A percentile compares a stretch with the other conserved stretches of the same genome.
Conservation (phyloP, 192 early-diverging fungal species). For the Linnemannia zychae region DNA sequence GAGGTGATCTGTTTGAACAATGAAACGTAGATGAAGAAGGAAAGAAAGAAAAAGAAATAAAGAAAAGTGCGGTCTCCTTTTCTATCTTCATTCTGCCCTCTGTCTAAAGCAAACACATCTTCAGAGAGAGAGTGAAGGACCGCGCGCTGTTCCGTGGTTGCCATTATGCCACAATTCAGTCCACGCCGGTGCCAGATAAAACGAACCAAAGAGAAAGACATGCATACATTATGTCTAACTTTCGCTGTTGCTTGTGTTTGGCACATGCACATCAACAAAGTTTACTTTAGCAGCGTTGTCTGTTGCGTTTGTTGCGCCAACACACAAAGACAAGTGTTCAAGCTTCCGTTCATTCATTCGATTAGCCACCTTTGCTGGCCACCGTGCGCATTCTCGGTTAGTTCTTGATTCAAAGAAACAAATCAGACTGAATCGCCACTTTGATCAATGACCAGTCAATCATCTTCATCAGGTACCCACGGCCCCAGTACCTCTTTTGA, state of each 20-base stretch:
- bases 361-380: neutral
- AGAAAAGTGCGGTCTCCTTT: neutral
- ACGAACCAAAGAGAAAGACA: no score
- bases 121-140: no score
- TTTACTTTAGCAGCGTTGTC: neutral
- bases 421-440: neutral
- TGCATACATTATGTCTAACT: no score
- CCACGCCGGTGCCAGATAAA: no score
- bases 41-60: neutral
- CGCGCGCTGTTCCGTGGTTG: no score
- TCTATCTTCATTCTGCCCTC: neutral
- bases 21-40: neutral
- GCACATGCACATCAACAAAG: neutral
- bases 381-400: neutral
- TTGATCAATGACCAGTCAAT: neutral
- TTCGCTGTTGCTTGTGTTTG: neutral
- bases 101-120: neutral
- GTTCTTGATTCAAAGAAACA: no score
- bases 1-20: neutral
- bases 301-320: constrained; percentile 1
- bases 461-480: neutral
- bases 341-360: neutral
- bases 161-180: no score
- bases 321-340: neutral
- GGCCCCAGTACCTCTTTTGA: neutral